Base-by-base conservation (phyloP, 1,284 basidiomycete genomes). In the Fistulina hepatica region DNA sequence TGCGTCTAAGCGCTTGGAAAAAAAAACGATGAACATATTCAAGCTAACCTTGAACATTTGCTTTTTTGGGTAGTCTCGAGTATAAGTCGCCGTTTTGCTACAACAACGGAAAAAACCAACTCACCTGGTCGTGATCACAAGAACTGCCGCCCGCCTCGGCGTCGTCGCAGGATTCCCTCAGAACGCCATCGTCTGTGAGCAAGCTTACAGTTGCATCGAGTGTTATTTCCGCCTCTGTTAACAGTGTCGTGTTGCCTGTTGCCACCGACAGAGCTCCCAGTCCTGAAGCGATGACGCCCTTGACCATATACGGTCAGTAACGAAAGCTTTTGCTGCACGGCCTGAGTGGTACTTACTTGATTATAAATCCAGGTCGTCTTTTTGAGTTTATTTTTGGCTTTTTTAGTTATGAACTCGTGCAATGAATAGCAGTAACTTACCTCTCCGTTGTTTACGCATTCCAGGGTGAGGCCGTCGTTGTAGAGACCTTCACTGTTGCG, bases 301-400 rank as follows among this genome's bases (percentile, higher is more conserved):
- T 9, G 10, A 24, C n/a, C n/a, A n/a, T n/a, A n/a, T n/a, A n/a
- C n/a, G 35, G 17, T 30, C 20, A 19, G 19, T 21, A 15, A 25
- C n/a, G n/a, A 27, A 28, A 25, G 17, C 8, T 20, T 12, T 22
- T 34, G 9, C 13, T 17, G 13, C n/a, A n/a, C n/a, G n/a, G n/a
- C n/a, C n/a, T n/a, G n/a, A n/a, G n/a, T 9, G n/a, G 33, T 37
- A 20, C 25, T 22, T 43, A 66, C 69, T 48, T 72, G 69, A 38
- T 74, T 73, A 46, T 73, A 73, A 0, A 61, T 71, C 72, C 71
- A 72, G 3, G 69, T 63, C 4, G 67, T 71, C 64, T 71, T 25
- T 15, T n/a, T n/a, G n/a, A n/a, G n/a, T n/a, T n/a, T n/a, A n/a
- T n/a, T n/a, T n/a, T n/a, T n/a, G n/a, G n/a, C n/a, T n/a, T n/a